Conservation (phyloP, 192 early-diverging fungal species). For the Linnemannia hyalina region DNA sequence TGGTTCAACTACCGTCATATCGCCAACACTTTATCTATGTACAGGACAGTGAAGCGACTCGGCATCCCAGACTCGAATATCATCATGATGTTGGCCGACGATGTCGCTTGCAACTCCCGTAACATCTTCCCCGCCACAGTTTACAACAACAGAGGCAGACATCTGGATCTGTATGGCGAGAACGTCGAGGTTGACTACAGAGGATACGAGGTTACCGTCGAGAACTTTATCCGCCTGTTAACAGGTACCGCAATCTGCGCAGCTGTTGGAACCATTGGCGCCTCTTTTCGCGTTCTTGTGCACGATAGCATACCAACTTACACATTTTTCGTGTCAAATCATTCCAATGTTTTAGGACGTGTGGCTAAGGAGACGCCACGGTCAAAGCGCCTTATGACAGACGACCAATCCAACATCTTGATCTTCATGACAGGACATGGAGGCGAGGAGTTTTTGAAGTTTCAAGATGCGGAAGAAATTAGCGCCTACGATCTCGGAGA, state of each 20-base stretch:
- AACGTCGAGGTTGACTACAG: slow-evolving; percentile 99
- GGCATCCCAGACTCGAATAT: slow-evolving; percentile 99
- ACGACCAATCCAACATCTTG: slow-evolving; percentile 95
- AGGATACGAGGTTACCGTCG: slow-evolving; percentile 99
- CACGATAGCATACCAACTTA: background rate
- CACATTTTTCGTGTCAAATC: no score
- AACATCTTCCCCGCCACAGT: slow-evolving; percentile 94
- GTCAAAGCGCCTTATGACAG: slow-evolving; percentile 93
- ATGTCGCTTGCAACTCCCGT: slow-evolving; percentile 97
- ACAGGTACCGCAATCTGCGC: slow-evolving; percentile 69
- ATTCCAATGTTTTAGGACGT: slow-evolving; percentile 67
- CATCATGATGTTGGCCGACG: slow-evolving; percentile 99
- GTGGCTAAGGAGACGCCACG: slow-evolving; percentile 89
- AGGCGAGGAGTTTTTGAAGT: slow-evolving; percentile 98
- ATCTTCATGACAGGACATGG: slow-evolving; percentile 99
- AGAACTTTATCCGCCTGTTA: slow-evolving; percentile 96
- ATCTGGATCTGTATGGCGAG: slow-evolving; percentile 93
- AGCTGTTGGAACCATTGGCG: background rate
- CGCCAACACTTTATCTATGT: slow-evolving; percentile 98
- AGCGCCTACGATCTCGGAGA: slow-evolving; percentile 96
- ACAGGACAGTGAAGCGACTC: slow-evolving; percentile 97
- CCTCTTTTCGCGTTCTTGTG: background rate
- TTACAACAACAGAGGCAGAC: slow-evolving; percentile 87
- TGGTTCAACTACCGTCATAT: slow-evolving; percentile 99
- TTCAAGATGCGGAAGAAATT: slow-evolving; percentile 99